Conservation (phyloP, 352 stramenopile genomes). For the Pythium dissotocum region DNA sequence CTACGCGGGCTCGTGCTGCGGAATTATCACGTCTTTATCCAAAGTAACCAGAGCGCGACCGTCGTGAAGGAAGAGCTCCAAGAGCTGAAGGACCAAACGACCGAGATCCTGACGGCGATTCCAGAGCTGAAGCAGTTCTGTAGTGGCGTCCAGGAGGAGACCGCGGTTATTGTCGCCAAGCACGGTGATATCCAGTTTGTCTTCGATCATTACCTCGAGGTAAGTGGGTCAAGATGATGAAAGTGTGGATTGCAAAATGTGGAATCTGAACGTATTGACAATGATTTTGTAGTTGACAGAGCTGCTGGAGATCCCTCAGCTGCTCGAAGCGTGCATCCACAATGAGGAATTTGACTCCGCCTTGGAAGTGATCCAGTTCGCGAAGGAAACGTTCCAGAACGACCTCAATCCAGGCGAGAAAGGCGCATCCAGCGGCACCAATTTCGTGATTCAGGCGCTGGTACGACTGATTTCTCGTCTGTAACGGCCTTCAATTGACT, state of each 20-base stretch:
- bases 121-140: conserved; percentile 62
- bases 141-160: conserved; percentile 50
- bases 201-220: conserved; percentile 88
- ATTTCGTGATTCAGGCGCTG: conserved; percentile 67
- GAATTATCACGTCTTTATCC: conserved; percentile 92
- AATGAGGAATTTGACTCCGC: conserved; percentile 97
- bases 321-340: conserved; percentile 96
- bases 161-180: conserved; percentile 57
- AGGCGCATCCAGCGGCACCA: conserved; percentile 19
- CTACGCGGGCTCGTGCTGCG: conserved; percentile 80
- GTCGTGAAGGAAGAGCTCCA: conserved; percentile 80
- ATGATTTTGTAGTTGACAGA: conserved; percentile 86
- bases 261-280: conserved; percentile 10
- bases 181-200: conserved; percentile 89
- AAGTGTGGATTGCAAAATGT: neutral
- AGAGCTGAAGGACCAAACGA: conserved; percentile 72
- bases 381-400: conserved; percentile 62
- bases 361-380: conserved; percentile 95
- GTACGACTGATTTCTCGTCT: conserved; percentile 24
- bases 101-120: conserved; percentile 45
- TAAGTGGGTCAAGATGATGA: conserved; percentile 10
- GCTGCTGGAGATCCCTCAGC: conserved; percentile 96
- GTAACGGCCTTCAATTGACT: neutral
- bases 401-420: conserved; percentile 25
- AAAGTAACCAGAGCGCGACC: conserved; percentile 86